phyloP scores from a whole-genome alignment of 306 rosid species.

The Ormosia emarginata region DNA sequence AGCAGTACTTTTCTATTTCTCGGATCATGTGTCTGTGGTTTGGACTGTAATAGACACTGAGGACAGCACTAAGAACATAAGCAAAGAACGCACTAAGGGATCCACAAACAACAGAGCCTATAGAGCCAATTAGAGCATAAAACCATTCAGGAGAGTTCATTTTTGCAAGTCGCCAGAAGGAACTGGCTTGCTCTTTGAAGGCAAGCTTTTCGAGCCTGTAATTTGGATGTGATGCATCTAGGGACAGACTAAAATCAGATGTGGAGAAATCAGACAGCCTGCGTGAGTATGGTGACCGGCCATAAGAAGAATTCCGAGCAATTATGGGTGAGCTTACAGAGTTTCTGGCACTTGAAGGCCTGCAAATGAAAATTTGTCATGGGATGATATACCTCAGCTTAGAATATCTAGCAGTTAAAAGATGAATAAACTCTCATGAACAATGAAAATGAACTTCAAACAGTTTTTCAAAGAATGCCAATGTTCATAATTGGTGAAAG shows the following conservation, averaged over 20 bases:
- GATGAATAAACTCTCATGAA: slow-evolving; percentile 1
- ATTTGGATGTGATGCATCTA: slow-evolving; percentile 75
- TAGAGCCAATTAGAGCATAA: slow-evolving; percentile 80
- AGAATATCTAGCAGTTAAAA: background rate
- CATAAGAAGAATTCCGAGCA: slow-evolving; percentile 93
- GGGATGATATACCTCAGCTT: background rate
- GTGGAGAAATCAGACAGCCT: slow-evolving; percentile 97
- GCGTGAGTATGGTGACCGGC: slow-evolving; percentile 96
- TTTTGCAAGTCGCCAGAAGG: slow-evolving; percentile 97
- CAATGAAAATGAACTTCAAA: background rate
- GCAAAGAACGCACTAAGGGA: slow-evolving; percentile 97
- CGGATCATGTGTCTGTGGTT: slow-evolving; percentile 72
- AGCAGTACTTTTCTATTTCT: slow-evolving; percentile 83
- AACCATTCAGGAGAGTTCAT: slow-evolving; percentile 99
- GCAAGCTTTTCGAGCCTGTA: slow-evolving; percentile 85
- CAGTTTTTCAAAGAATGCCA: background rate
- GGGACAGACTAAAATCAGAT: slow-evolving; percentile 85
- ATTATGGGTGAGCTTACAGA: slow-evolving; percentile 98
- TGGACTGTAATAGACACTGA: slow-evolving; percentile 87
- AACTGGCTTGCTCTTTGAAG: slow-evolving; percentile 93
- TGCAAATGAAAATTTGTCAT: slow-evolving; percentile 35
- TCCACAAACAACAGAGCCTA: slow-evolving; percentile 93
- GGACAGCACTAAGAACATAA: slow-evolving; percentile 96
- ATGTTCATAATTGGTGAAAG: background rate
- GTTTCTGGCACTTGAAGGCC: slow-evolving; percentile 99